Evolutionary conservation across 148 eudicot species (phyloP), one percentile per base, ranked within the genome.

Genomic region (Nepenthes mirabilis): DNA sequence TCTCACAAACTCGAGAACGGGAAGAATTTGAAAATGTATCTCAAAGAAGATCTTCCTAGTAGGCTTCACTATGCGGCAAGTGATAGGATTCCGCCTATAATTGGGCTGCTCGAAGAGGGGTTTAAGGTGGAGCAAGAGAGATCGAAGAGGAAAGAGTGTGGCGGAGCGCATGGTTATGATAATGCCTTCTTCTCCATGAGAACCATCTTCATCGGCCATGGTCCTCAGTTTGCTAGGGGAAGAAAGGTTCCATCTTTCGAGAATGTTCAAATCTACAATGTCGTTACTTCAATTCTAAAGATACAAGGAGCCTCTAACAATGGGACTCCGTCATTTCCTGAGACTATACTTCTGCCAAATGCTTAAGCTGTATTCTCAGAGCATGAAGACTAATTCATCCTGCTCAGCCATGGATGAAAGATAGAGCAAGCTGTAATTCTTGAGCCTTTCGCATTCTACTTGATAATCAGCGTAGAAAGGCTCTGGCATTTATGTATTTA

Each of bases 121-220:
- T 91, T 66, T 40, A 91, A 85, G 78, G 83, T 91, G 33, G 93
- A 91, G 71, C 87, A 74, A 59, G 79, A 58, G 70, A 73, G 67
- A 33, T 72, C 79, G n/a, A 57, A 62, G 23, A 74, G 57, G 12
- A 66, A 74, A 54, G 97, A 91, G 48, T 91, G 97, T 75, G 95
- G 97, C 33, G 97, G 97, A 34, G 87, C 95, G 10, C 97, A 91
- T 68, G 97, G 97, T 9, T 87, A 87, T 63, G 97, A 91, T 64
- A 87, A 87, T 66, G 84, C 70, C 5, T 76, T 77, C 67, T 91
- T 91, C 72, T 91, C 97, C n/a, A 91, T 91, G 97, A 83, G 97
- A 64, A 78, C 93, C 6, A 79, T 91, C 33, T 91, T 87, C 47
- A 73, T 91, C 9, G 97, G 78, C 47, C 93, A 76, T 73, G 93